These are phyloP conservation scores for Aspergillus nanangensis DNA, from an alignment of 495 filamentous ascomycete genomes.

Conservation along the genomic window DNA sequence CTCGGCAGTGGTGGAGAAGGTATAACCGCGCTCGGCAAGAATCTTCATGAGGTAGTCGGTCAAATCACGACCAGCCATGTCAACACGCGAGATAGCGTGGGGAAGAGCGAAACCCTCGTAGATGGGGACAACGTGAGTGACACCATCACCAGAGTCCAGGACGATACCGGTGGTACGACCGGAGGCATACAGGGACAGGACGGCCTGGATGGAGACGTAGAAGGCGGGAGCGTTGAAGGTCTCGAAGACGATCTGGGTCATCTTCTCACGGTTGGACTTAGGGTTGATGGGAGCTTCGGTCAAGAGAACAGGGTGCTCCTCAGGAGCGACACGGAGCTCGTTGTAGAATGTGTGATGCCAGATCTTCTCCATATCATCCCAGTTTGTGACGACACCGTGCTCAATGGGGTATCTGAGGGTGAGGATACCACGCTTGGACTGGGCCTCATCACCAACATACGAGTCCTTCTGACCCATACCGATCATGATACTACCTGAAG, in stretches of 20 bases:
- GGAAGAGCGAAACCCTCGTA: conserved; percentile 99
- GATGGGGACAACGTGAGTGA: conserved; percentile 99
- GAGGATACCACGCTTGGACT: conserved; percentile 99
- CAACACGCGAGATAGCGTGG: conserved; percentile 98
- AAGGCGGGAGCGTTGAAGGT: conserved; percentile 99
- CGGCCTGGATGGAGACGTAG: conserved; percentile 99
- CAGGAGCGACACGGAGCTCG: conserved; percentile 98
- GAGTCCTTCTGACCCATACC: conserved; percentile 99
- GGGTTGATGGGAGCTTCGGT: conserved; percentile 99
- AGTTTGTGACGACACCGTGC: conserved; percentile 99
- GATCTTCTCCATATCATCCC: conserved; percentile 99
- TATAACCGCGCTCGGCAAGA: conserved; percentile 96
- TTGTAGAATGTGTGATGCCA: conserved; percentile 99
- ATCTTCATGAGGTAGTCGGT: conserved; percentile 99
- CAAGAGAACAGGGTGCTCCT: conserved; percentile 99
- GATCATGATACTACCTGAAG: conserved; percentile 88
- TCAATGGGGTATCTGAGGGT: conserved; percentile 99
- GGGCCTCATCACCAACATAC: conserved; percentile 98
- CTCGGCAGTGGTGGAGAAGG: conserved; percentile 99
- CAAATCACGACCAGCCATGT: conserved; percentile 99
- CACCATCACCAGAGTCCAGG: conserved; percentile 98
- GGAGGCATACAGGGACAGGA: conserved; percentile 97
- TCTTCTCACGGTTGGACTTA: conserved; percentile 99
- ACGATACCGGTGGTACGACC: conserved; percentile 99
- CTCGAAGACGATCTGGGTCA: conserved; percentile 99